Conservation (phyloP, 2,329 filamentous ascomycete genomes). For the Fusarium humuli region DNA sequence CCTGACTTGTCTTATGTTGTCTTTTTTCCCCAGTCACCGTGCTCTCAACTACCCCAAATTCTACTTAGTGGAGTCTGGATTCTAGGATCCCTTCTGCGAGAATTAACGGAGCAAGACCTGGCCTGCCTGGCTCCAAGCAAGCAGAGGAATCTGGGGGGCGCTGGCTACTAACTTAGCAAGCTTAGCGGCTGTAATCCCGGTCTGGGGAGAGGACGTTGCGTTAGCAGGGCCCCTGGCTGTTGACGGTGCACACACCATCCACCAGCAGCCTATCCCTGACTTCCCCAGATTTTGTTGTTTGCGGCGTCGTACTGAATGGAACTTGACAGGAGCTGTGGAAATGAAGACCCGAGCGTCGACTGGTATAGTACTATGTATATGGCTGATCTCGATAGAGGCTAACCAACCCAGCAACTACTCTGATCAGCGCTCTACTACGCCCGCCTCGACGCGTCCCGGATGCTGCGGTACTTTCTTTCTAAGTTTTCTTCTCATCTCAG, state of each 20-base stretch:
- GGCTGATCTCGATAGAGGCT: slow-evolving; percentile 27
- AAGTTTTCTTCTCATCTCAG: slow-evolving; percentile 13
- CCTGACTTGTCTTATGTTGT: neutral
- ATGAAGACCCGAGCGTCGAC: slow-evolving; percentile 22
- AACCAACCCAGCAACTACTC: slow-evolving; percentile 1
- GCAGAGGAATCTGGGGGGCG: slow-evolving; percentile 31
- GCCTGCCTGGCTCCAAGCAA: neutral
- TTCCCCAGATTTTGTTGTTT: slow-evolving; percentile 51
- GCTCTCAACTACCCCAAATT: slow-evolving; percentile 45
- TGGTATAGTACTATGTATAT: slow-evolving; percentile 1
- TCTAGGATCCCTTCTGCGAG: slow-evolving; percentile 25
- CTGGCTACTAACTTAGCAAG: neutral
- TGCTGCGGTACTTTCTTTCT: slow-evolving; percentile 26
- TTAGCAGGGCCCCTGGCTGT: slow-evolving; percentile 44
- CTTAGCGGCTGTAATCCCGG: slow-evolving; percentile 20
- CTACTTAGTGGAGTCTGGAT: slow-evolving; percentile 42
- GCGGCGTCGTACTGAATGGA: slow-evolving; percentile 19
- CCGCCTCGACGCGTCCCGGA: slow-evolving; percentile 30
- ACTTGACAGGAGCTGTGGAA: slow-evolving; percentile 29
- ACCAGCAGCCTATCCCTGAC: slow-evolving; percentile 47
- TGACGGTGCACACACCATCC: slow-evolving; percentile 49
- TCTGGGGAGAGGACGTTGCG: slow-evolving; percentile 45
- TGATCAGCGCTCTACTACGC: slow-evolving; percentile 27
- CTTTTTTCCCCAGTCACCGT: slow-evolving; percentile 35
- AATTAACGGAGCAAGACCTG: neutral